Base-by-base conservation (phyloP, 2,329 filamentous ascomycete species). In the Epichloe festucae region DNA sequence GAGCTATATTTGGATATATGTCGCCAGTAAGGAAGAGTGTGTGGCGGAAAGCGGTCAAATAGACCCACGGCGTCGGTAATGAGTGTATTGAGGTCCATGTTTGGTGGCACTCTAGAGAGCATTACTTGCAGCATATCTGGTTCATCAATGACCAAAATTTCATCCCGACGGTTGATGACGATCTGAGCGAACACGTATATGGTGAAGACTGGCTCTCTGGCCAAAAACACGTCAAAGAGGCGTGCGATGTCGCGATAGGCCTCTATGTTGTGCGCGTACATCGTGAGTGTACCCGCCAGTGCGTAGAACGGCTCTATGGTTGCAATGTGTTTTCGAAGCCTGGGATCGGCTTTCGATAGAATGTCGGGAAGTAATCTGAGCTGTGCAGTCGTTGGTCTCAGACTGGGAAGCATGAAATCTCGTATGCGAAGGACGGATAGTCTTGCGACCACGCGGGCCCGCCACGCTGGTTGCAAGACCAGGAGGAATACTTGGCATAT, bases 211-310 rank as follows among this genome's bases (percentile, higher is more conserved):
- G 90, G 88, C 65, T 94, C 88, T 47, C 80, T 81, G 3, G 91
- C 88, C 5, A 98, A 75, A 46, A 98, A 77, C 51, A 91, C 90
- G 69, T 98, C 93, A 65, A 96, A 98, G 1, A 98, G 73, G 23
- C 93, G 81, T 36, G 89, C 81, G 62, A 98, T 97, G 58, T 91
- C 86, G 56, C 80, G 79, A 65, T 95, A 96, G 42, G 85, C 82
- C 67, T 93, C 84, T 55, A 98, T 89, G 65, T 97, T 91, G 69
- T 98, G 93, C 17, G 93, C 89, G 67, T 96, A 98, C 73, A 98
- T 83, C 36, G 94, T 98, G 43, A 98, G 76, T 0, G 89, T 95
- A 46, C 89, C 89, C n/a, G 88, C 83, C 5, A 98, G 75, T 4
- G 93, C 93, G 66, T 95, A 98, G 67, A 90, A 96, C 1, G 93